phyloP scores from a whole-genome alignment of 192 early-diverging fungal genomes.

The Backusella tarrabulga region DNA sequence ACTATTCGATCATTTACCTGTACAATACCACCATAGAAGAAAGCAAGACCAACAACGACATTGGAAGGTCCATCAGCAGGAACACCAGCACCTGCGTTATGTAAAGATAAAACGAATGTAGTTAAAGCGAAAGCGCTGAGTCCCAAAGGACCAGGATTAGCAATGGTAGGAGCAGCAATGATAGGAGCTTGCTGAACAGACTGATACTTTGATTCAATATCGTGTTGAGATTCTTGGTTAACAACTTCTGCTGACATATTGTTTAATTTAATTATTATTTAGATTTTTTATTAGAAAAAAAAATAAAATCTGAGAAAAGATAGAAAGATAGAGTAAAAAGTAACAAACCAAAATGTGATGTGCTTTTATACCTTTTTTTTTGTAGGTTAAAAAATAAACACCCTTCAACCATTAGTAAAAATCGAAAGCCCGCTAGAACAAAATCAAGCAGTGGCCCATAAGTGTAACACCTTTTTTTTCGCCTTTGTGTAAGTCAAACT shows the following conservation, averaged over 20 bases:
- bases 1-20: conserved; percentile 40
- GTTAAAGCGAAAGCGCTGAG: conserved; percentile 61
- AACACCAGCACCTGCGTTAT: conserved; percentile 66
- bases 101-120: conserved; percentile 69
- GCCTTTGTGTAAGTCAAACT: not conserved
- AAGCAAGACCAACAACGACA: conserved; percentile 61
- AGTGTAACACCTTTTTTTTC: not conserved
- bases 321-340: not conserved
- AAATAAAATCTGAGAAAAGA: not conserved
- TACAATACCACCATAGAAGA: conserved; percentile 75
- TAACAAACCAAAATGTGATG: not conserved
- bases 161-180: conserved; percentile 47
- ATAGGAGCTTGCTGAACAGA: not conserved
- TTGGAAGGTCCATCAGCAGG: conserved; percentile 48
- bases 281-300: not conserved
- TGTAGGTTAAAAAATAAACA: not conserved
- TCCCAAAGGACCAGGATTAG: conserved; percentile 65
- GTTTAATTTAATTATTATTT: not conserved
- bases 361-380: not conserved
- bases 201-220: not conserved
- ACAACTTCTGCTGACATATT: not conserved
- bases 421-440: not conserved
- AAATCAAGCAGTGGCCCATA: not conserved
- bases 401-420: not conserved
- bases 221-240: not conserved